Conservation (phyloP, 805 yeast genomes). For the Yueomyces sp. region DNA sequence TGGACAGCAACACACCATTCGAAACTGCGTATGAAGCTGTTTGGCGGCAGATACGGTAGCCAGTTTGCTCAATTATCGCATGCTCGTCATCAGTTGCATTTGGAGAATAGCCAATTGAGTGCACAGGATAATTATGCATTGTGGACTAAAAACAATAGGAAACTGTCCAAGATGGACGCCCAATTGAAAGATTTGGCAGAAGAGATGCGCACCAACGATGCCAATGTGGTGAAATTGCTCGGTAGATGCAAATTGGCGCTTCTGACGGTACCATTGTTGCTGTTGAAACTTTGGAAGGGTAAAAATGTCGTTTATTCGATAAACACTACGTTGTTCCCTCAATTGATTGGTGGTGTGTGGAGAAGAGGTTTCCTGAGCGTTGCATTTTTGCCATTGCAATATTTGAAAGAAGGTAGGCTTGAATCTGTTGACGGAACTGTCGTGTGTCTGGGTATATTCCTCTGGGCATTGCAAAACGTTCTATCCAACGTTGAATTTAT, state of each 20-base stretch:
- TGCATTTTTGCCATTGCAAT: conserved; percentile 15
- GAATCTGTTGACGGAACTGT: background rate
- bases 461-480: conserved; percentile 21
- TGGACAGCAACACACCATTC: conserved; percentile 13
- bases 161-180: conserved; percentile 40
- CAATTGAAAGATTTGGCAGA: conserved; percentile 35
- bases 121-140: conserved; percentile 92
- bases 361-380: conserved; percentile 22
- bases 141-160: conserved; percentile 87
- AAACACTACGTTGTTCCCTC: conserved; percentile 17
- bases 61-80: conserved; percentile 23
- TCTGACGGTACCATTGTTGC: conserved; percentile 21
- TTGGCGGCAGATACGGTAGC: conserved; percentile 13
- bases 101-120: conserved; percentile 45
- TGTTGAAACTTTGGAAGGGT: conserved; percentile 22
- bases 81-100: conserved; percentile 35
- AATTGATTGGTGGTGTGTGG: conserved; percentile 18
- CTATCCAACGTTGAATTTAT: conserved; percentile 16
- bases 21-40: background rate
- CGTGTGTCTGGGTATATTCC: conserved; percentile 17
- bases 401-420: conserved; percentile 1
- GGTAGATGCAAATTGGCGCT: conserved; percentile 12
- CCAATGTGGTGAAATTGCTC: conserved; percentile 5
- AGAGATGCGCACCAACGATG: conserved; percentile 19
- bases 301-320: conserved; percentile 18